Evolutionary conservation across 2,329 filamentous ascomycete species (phyloP).

Genomic region (Blumeria hordei): DNA sequence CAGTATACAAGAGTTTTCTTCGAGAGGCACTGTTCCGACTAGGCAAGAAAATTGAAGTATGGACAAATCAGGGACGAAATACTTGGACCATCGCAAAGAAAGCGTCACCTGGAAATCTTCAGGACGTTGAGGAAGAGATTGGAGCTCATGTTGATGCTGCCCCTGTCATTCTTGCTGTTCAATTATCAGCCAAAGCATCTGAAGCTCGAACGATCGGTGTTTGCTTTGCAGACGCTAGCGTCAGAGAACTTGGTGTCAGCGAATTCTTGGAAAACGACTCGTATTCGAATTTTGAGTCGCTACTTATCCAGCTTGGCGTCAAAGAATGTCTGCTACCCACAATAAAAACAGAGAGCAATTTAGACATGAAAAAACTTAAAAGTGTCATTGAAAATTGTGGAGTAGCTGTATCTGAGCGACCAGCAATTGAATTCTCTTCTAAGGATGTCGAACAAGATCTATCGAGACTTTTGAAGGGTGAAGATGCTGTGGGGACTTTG

Average conservation of each 20-base stretch:
- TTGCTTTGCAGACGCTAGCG: constrained; percentile 92
- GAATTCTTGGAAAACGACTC: constrained; percentile 98
- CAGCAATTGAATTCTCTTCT: constrained; percentile 52
- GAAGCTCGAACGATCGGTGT: constrained; percentile 78
- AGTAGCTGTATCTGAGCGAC: constrained; percentile 65
- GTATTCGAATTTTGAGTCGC: constrained; percentile 91
- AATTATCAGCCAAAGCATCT: constrained; percentile 65
- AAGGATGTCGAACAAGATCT: constrained; percentile 94
- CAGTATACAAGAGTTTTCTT: constrained; percentile 86
- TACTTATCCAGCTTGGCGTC: constrained; percentile 87
- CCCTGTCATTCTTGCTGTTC: constrained; percentile 86
- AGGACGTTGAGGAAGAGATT: constrained; percentile 90
- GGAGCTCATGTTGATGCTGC: constrained; percentile 74
- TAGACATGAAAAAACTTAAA: constrained; percentile 65
- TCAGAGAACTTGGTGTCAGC: constrained; percentile 82
- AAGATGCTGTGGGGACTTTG: constrained; percentile 49
- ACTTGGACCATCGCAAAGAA: constrained; percentile 84
- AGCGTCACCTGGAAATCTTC: constrained; percentile 84
- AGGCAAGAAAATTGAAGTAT: constrained; percentile 79
- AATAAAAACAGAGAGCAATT: constrained; percentile 61
- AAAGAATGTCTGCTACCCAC: constrained; percentile 76
- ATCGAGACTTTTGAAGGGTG: constrained; percentile 65
- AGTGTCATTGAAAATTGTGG: constrained; percentile 84
- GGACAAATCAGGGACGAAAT: constrained; percentile 55
- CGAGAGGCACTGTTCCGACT: constrained; percentile 81